phyloP scores from a whole-genome alignment of 805 yeast genomes.

The Candida methanosorbosa region DNA sequence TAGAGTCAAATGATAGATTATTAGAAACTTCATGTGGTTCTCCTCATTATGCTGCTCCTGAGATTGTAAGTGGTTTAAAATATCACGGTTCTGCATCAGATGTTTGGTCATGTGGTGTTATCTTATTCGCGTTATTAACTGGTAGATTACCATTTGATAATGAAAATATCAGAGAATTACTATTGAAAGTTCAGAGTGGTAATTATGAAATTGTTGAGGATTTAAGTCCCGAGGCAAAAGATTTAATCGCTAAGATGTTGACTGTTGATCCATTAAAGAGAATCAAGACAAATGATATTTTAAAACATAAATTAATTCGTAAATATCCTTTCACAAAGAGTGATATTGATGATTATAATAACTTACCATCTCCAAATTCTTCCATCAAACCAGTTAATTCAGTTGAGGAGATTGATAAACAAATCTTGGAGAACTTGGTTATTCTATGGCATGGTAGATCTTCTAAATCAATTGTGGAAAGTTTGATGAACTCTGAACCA shows the following conservation, averaged over 20 bases:
- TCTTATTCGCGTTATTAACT: constrained; percentile 83
- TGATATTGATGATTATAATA: constrained; percentile 21
- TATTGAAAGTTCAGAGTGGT: constrained; percentile 89
- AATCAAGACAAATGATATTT: constrained; percentile 68
- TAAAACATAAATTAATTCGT: constrained; percentile 70
- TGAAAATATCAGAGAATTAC: constrained; percentile 80
- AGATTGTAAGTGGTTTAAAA: constrained; percentile 88
- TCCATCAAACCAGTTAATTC: constrained; percentile 43
- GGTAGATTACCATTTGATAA: constrained; percentile 97
- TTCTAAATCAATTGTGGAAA: constrained; percentile 22
- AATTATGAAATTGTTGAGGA: constrained; percentile 74
- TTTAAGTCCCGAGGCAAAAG: constrained; percentile 77
- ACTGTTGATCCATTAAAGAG: constrained; percentile 74
- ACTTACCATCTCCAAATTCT: constrained; percentile 47
- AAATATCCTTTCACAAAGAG: constrained; percentile 53
- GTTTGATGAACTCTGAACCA: constrained; percentile 19
- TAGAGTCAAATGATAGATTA: constrained; percentile 70
- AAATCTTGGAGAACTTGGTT: constrained; percentile 44
- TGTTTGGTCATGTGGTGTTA: constrained; percentile 98
- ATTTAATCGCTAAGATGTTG: constrained; percentile 73
- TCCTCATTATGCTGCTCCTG: constrained; percentile 98
- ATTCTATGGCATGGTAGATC: constrained; percentile 52
- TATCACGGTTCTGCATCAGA: constrained; percentile 97
- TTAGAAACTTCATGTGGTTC: constrained; percentile 96
- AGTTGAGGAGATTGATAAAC: constrained; percentile 38